These are phyloP conservation scores for Phellopilus nigrolimitatus DNA, from an alignment of 1,284 basidiomycete species.

Conservation along the genomic window DNA sequence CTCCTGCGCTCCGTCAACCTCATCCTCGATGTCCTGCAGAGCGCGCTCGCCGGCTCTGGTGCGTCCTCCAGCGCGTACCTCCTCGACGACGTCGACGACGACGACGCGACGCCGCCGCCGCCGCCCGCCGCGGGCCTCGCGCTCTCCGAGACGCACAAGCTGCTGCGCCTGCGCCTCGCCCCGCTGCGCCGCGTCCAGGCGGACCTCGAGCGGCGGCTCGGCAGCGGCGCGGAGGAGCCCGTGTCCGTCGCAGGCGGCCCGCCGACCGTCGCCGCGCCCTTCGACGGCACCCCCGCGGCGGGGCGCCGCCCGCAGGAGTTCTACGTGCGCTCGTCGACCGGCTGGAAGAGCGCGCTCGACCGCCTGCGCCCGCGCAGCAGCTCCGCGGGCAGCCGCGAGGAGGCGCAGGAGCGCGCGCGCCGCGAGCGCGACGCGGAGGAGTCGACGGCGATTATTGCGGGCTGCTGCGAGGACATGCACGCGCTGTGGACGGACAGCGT, in stretches of 20 bases:
- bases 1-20: slow-evolving; percentile 69
- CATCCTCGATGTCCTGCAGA: slow-evolving; percentile 61
- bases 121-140: slow-evolving; percentile 35
- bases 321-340: slow-evolving; percentile 60
- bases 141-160: slow-evolving; percentile 58
- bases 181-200: slow-evolving; percentile 53
- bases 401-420: slow-evolving; percentile 32
- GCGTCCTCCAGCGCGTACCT: slow-evolving; percentile 22
- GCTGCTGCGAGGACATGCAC: slow-evolving; percentile 55
- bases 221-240: slow-evolving; percentile 18
- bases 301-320: slow-evolving; percentile 56
- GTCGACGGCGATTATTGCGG: slow-evolving; percentile 52
- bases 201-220: slow-evolving; percentile 53
- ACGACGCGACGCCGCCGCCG: slow-evolving; percentile 31
- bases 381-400: slow-evolving; percentile 34
- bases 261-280: slow-evolving; percentile 37
- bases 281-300: background rate
- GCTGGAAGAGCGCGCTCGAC: slow-evolving; percentile 58
- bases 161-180: slow-evolving; percentile 51
- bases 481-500: slow-evolving; percentile 57
- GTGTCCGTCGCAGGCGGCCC: background rate
- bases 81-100: slow-evolving; percentile 30
- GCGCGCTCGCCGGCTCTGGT: slow-evolving; percentile 19
- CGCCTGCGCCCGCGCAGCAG: slow-evolving; percentile 47
- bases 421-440: slow-evolving; percentile 51